Base-by-base conservation (phyloP, 768 basidiomycete genomes). In the Mrakia blollopis region DNA sequence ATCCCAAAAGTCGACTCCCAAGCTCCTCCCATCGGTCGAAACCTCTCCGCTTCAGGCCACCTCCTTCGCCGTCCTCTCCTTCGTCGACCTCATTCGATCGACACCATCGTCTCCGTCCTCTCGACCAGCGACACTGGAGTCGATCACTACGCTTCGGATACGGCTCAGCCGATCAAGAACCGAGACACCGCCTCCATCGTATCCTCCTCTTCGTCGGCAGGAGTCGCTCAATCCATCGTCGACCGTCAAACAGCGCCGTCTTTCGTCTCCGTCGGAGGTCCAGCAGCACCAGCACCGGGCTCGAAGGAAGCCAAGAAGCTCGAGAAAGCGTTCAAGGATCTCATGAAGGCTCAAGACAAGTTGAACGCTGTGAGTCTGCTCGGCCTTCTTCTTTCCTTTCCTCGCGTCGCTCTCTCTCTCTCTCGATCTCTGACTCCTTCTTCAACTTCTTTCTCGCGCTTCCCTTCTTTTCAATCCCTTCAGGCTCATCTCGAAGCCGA, bases 41-140 rank as follows among this genome's bases (percentile, higher is more conserved):
- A 39, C 37, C 65, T 41, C 37, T 37, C 21, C 21, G 25, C 13
- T 5, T 39, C 37, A 8, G 9, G 11, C 3, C 32, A 67, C 35
- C 10, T 39, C 37, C 4, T 39, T 25, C 65, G 65, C 6, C 35
- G 25, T 13, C 65, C 65, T 8, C 65, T 68, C 21, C 35, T 68
- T 2, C 35, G 65, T 4, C 65, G 65, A 25, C 65, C 65, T 1
- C 65, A 39, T 21, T 41, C 65, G 37, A 68, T 68, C 65, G 65
- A 68, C 65, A 68, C 65, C 25, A 68, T 68, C 37, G 13, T 68
- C 65, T 68, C 65, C 35, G 65, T 68, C 65, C 35, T 68, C 35
- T 68, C 65, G 65, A 39, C 18, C 5, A n/a, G 37, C 25, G 37
- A 68, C 6, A 11, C 35, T 13, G 35, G 37, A 30, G 30, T 18